Evolutionary conservation across 192 early-diverging fungal genomes (phyloP).

Genomic region (Coemansia erecta): DNA sequence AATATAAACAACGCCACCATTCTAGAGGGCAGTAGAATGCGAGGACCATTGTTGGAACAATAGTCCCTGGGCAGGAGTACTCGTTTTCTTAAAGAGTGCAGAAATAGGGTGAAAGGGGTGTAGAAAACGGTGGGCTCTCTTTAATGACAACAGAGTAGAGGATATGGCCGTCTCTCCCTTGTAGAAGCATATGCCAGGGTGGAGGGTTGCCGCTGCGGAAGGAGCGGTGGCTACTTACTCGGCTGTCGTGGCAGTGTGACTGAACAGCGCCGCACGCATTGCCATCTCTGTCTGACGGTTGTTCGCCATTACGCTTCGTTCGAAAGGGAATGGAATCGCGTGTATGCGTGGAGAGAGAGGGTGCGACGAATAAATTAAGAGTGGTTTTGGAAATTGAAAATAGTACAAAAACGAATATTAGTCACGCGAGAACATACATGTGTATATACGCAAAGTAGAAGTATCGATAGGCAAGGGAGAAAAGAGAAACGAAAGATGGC

Average conservation of each 20-base stretch:
- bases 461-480: not conserved
- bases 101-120: not conserved
- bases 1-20: too few relatives aligned
- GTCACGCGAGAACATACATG: not conserved
- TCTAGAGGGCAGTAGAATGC: too few relatives aligned
- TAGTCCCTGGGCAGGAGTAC: too few relatives aligned
- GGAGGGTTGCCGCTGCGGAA: not conserved
- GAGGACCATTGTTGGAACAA: too few relatives aligned
- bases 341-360: not conserved
- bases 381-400: not conserved
- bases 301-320: constrained; percentile 22
- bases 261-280: constrained; percentile 51
- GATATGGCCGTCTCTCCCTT: too few relatives aligned
- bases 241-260: constrained; percentile 29
- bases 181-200: not conserved
- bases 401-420: not conserved
- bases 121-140: too few relatives aligned
- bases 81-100: not conserved
- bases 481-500: not conserved
- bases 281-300: constrained; percentile 45
- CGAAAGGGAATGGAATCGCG: not conserved
- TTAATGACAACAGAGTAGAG: too few relatives aligned
- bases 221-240: constrained; percentile 22
- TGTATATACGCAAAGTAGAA: not conserved
- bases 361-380: not conserved